A percentile compares a stretch with the other conserved stretches of the same genome.
These are phyloP conservation scores for Bidens hawaiensis DNA, from an alignment of 140 eudicot genomes.

Conservation along the genomic window DNA sequence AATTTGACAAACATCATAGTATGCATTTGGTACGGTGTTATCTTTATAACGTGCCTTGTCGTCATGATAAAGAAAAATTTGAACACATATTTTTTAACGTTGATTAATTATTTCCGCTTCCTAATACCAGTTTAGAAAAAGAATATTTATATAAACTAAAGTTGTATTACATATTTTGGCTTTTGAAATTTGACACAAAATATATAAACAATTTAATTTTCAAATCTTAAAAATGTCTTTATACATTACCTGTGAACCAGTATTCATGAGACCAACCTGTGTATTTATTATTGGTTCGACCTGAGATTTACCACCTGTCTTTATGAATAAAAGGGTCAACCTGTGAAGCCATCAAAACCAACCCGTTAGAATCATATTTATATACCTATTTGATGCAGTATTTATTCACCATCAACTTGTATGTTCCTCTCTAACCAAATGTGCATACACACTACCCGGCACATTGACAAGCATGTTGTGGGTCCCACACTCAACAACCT, in stretches of 20 bases:
- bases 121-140: too few relatives aligned
- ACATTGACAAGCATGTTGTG: slow-evolving; percentile 51
- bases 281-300: background rate
- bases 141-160: too few relatives aligned
- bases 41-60: too few relatives aligned
- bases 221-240: background rate
- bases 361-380: background rate
- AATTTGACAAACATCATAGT: too few relatives aligned
- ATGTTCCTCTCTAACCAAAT: slow-evolving; percentile 41
- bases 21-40: too few relatives aligned
- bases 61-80: too few relatives aligned
- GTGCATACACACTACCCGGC: slow-evolving; percentile 45
- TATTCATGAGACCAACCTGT: background rate
- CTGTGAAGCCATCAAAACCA: background rate
- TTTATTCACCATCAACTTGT: slow-evolving; percentile 8
- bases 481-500: slow-evolving; percentile 58
- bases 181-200: too few relatives aligned
- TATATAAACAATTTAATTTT: too few relatives aligned
- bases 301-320: background rate
- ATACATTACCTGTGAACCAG: background rate
- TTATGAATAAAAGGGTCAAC: too few relatives aligned
- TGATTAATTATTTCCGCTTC: too few relatives aligned
- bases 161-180: background rate
- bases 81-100: too few relatives aligned
- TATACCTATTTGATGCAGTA: background rate